Evolutionary conservation across 1,139 yeast genomes (phyloP), one percentile per base, ranked within the genome.

Genomic region (Pneumocystis oryctolagi): DNA sequence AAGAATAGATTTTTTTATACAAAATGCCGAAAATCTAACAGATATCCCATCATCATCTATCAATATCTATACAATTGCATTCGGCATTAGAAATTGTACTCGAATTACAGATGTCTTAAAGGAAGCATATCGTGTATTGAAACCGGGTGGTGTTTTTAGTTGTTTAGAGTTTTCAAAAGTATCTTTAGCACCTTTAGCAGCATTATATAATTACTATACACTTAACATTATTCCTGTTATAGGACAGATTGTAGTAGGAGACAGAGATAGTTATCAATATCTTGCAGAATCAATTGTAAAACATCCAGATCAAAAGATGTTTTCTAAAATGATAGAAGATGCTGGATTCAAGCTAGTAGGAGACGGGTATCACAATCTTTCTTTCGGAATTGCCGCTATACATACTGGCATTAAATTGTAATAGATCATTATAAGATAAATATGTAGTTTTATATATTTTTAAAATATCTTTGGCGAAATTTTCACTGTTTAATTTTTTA

Each of bases 71-170:
- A 92, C 99, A 2, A 89, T 92, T 70, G 95, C 97, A 2, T 92
- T 94, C 73, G 98, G 99, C 64, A 94, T 94, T 71, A 83, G 99
- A 75, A 92, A 92, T 75, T 94, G 94, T 74, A 92, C 99, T 65
- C 80, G 92, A 72, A 85, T 92, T 68, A 97, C 90, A 75, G 89
- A 89, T 9, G 98, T 97, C 37, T 80, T 92, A 70, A 81, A 87
- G 70, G 87, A 97, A 32, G 98, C 98, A 42, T 87, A 90, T 77
- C 82, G 99, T 70, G 95, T 90, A 37, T 81, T 92, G 72, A 88
- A 86, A 74, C 98, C 97, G n/a, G 98, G 99, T 71, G 99, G 99
- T 71, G 88, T 94, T 62, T 94, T 92, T 73, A 96, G 96, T 55
- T 90, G 97, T 75, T 80, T 92, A 66, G 99, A 92, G 74, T 92